phyloP scores from a whole-genome alignment of 331 rosid species.

The Cydonia oblonga region DNA sequence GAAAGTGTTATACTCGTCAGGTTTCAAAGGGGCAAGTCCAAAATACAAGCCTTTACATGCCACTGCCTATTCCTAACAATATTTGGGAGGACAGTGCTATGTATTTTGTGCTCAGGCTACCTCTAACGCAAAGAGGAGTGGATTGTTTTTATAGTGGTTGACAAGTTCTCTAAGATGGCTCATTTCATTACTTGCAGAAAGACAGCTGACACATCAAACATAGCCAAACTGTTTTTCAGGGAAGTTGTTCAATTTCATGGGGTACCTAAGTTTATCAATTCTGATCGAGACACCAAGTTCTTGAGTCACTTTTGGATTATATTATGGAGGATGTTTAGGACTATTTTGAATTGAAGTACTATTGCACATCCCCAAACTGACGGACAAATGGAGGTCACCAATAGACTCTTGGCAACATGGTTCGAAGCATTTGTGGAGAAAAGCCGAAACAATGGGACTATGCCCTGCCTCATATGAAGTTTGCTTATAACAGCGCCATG shows the following conservation, averaged over 20 bases:
- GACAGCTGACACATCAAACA: background rate
- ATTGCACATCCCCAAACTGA: background rate
- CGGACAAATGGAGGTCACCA: background rate
- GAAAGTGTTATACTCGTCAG: background rate
- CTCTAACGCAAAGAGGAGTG: accelerated
- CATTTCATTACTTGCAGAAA: background rate
- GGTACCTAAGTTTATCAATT: background rate
- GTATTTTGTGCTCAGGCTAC: background rate
- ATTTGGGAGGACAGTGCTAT: background rate
- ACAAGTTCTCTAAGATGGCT: background rate
- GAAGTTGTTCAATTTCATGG: too few species aligned
- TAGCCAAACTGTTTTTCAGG: background rate
- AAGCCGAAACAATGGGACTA: background rate
- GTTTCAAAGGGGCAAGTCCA: background rate
- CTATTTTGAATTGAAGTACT: background rate
- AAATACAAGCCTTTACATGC: background rate
- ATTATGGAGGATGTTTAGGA: background rate
- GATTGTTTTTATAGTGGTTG: background rate
- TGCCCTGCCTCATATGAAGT: background rate
- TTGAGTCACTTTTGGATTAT: background rate
- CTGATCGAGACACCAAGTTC: background rate
- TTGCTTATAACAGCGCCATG: too few species aligned
- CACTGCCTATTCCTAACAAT: background rate
- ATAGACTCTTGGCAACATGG: background rate
- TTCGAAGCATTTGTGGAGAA: background rate